Evolutionary conservation across 306 rosid species (phyloP).

Genomic region (Quercus parvula): DNA sequence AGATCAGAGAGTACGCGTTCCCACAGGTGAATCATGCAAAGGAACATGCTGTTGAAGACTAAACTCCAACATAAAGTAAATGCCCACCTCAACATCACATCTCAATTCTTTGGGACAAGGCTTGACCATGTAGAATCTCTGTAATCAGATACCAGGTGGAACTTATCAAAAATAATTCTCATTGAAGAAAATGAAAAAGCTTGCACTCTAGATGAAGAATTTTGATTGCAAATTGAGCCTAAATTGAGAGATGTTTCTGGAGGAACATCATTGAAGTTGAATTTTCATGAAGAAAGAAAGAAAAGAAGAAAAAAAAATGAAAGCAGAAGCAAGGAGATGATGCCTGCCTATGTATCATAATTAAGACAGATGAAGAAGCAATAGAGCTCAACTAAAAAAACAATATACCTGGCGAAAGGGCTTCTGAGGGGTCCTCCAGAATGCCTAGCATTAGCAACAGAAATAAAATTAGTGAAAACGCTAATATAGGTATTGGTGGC

Average conservation of each 20-base stretch:
- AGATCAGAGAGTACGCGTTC: neutral
- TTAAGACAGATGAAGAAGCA: neutral
- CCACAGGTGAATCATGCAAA: neutral
- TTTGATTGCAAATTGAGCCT: neutral
- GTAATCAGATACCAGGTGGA: slow-evolving; percentile 29
- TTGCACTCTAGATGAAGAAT: neutral
- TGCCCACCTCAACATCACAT: slow-evolving; percentile 90
- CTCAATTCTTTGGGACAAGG: slow-evolving; percentile 96
- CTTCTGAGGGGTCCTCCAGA: slow-evolving; percentile 94
- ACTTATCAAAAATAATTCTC: neutral
- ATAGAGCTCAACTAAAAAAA: too few relatives aligned
- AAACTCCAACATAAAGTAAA: slow-evolving; percentile 10
- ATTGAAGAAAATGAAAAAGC: neutral
- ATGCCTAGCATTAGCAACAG: slow-evolving; percentile 59
- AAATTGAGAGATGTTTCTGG: neutral
- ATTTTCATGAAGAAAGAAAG: neutral
- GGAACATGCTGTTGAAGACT: neutral
- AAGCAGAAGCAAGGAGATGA: neutral
- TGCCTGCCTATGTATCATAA: neutral
- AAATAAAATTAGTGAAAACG: slow-evolving; percentile 14
- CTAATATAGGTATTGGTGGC: neutral
- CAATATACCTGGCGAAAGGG: slow-evolving; percentile 87
- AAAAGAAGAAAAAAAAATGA: neutral
- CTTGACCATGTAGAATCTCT: slow-evolving; percentile 91
- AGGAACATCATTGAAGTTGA: neutral